phyloP scores from a whole-genome alignment of 768 basidiomycete genomes.

The Phylloporus sp. region DNA sequence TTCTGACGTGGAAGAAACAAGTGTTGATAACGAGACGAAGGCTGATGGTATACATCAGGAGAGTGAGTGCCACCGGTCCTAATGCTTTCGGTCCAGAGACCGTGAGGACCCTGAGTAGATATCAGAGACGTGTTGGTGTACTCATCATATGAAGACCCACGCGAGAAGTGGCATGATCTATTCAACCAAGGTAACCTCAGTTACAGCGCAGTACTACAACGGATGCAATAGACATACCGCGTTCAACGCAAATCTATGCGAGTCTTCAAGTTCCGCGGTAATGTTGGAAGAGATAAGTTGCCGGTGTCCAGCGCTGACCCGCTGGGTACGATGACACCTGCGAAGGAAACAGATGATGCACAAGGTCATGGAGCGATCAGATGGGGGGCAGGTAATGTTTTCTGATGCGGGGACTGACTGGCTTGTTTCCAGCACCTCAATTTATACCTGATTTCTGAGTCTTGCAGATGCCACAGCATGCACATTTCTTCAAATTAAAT shows the following conservation, averaged over 20 bases:
- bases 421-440: too few species aligned
- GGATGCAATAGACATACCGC: conserved; percentile 4
- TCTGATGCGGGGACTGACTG: too few species aligned
- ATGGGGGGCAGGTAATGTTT: too few species aligned
- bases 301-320: not conserved
- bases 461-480: too few species aligned
- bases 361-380: not conserved
- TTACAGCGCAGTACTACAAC: too few species aligned
- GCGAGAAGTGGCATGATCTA: conserved; percentile 17
- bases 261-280: conserved; percentile 9
- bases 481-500: too few species aligned
- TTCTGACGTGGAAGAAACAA: conserved; percentile 9
- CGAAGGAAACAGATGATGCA: not conserved
- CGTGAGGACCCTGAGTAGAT: conserved; percentile 6
- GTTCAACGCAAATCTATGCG: conserved; percentile 13
- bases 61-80: conserved; percentile 5
- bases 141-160: not conserved
- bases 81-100: conserved; percentile 8
- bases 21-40: conserved; percentile 11
- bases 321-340: not conserved
- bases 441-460: too few species aligned
- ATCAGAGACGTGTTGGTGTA: not conserved
- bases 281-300: not conserved
- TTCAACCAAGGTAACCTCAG: not conserved
- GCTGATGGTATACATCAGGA: conserved; percentile 25